Evolutionary conservation across 441 rosid species (phyloP).

Genomic region (Gossypium laxum): DNA sequence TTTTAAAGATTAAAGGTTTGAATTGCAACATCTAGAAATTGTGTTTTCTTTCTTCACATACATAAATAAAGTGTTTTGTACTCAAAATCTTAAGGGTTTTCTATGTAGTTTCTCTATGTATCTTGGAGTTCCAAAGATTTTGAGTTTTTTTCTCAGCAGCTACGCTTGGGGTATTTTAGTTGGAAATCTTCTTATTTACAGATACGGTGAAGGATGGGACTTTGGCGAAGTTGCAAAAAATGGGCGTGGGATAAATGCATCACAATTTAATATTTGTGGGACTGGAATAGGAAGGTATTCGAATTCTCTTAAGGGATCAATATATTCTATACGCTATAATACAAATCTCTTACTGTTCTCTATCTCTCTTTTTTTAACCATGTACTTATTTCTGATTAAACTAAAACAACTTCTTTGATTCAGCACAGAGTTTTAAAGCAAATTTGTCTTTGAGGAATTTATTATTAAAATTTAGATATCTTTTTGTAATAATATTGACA

Average conservation of each 20-base stretch:
- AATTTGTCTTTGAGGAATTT: background rate
- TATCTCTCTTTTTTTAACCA: background rate
- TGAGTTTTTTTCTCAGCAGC: background rate
- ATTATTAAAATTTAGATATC: background rate
- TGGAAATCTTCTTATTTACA: slow-evolving; percentile 25
- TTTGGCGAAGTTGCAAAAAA: slow-evolving; percentile 96
- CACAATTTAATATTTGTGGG: slow-evolving; percentile 69
- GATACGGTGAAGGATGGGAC: slow-evolving; percentile 99
- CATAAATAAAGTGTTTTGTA: background rate
- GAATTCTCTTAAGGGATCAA: slow-evolving; percentile 13
- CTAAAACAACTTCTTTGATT: background rate
- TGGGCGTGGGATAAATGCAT: slow-evolving; percentile 86
- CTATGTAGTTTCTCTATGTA: background rate
- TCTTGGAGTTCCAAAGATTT: background rate
- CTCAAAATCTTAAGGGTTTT: background rate
- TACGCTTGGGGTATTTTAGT: background rate
- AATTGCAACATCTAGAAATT: background rate
- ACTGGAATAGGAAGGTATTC: slow-evolving; percentile 86
- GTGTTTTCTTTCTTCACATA: background rate
- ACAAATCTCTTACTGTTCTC: background rate
- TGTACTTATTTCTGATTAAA: background rate
- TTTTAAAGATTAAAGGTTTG: slow-evolving; percentile 3
- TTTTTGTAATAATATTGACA: background rate
- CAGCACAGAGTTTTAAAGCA: background rate
- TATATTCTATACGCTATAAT: background rate